Percentiles rank a stretch among this genome's conserved stretches.
These are phyloP conservation scores for Boletus huronensis DNA, from an alignment of 768 basidiomycete species.

Conservation along the genomic window DNA sequence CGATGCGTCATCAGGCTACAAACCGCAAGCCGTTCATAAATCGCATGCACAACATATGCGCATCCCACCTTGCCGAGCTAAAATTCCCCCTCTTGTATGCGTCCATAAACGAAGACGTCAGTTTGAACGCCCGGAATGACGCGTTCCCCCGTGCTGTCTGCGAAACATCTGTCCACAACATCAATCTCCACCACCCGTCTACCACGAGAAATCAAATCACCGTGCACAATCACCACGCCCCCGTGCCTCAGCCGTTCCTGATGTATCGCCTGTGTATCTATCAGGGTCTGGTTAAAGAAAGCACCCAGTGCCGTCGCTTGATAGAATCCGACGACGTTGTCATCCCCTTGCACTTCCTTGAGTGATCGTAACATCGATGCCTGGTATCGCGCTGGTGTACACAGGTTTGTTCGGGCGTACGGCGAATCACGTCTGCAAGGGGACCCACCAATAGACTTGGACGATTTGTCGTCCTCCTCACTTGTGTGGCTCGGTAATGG, in stretches of 20 bases:
- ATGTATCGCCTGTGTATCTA: constrained; percentile 83
- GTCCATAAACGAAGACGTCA: constrained; percentile 76
- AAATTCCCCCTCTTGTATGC: constrained; percentile 83
- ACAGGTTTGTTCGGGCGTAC: neutral
- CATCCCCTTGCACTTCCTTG: constrained; percentile 88
- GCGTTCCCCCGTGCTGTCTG: constrained; percentile 79
- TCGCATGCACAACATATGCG: neutral
- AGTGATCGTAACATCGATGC: constrained; percentile 80
- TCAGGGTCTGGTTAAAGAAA: constrained; percentile 75
- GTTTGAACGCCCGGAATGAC: constrained; percentile 83
- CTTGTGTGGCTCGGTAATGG: constrained; percentile 68
- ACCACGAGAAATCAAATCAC: constrained; percentile 38
- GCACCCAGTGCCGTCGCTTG: constrained; percentile 84
- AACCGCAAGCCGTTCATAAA: constrained; percentile 10
- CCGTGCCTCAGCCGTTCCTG: constrained; percentile 84
- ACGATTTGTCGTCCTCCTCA: constrained; percentile 81
- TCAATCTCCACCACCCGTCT: constrained; percentile 1
- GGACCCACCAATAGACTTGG: constrained; percentile 66
- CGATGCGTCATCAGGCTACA: constrained; percentile 73
- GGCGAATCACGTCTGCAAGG: constrained; percentile 4
- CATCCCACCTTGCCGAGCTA: constrained; percentile 72
- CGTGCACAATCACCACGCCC: constrained; percentile 81
- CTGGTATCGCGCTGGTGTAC: constrained; percentile 68
- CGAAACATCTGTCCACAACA: constrained; percentile 57
- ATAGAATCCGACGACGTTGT: constrained; percentile 92